Evolutionary conservation across 2,329 filamentous ascomycete species (phyloP), one percentile per base, ranked within the genome.

Genomic region (Ophiognomonia clavigignenti-juglandacearum): DNA sequence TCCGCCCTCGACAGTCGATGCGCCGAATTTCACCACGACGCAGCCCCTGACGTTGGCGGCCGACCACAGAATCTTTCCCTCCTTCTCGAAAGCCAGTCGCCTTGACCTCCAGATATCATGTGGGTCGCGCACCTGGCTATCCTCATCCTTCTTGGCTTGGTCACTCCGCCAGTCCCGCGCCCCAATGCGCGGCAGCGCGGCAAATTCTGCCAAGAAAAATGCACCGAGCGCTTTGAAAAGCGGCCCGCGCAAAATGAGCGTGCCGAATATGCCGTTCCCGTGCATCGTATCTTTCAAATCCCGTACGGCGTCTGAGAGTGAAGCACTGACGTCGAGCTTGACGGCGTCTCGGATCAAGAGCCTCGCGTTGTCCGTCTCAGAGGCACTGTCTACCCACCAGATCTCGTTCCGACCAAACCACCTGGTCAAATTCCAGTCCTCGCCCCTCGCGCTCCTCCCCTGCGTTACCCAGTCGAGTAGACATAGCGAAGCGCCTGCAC

Each of bases 381-480:
- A n/a, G 2, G 36, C 20, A 51, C 61, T 52, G 3, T 63, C 58
- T 2, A 58, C 52, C 34, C 69, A 62, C 82, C 86, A 92, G n/a
- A 97, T 77, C 67, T 98, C 93, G 61, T 96, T 97, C 54, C 86
- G 78, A 9, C 89, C 90, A 49, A 74, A 80, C 82, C 93, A 97
- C 53, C 76, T 77, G 47, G 77, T 71, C 51, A 96, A 83, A 56
- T 83, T 84, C 93, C 93, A 98, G 53, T 88, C 77, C 67, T 98
- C 93, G 20, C 90, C 91, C 39, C 87, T 80, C 4, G 93, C 91
- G 4, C 76, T 80, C 16, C 93, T 81, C 7, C 93, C 93, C 60
- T 92, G 87, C 2, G 84, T 95, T 6, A 97, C 90, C 93, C 93
- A 98, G 65, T 98, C 93, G 38, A 96, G 71, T 2, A 95, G 75